Percentiles rank a stretch among this genome's conserved stretches.
phyloP scores from a whole-genome alignment of 805 yeast genomes.

The Barnettozyma sp. region DNA sequence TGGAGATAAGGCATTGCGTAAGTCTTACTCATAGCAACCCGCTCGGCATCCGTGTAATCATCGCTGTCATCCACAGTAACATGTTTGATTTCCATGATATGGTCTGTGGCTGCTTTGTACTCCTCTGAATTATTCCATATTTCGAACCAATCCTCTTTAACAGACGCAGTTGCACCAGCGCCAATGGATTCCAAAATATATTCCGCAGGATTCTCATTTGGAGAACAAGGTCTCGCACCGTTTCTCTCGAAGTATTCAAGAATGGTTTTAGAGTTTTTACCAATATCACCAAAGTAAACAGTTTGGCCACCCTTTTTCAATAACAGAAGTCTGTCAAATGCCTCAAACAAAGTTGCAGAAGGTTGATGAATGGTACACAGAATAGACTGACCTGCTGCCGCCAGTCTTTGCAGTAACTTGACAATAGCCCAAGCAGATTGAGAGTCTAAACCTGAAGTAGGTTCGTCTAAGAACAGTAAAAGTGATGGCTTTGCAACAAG shows the following conservation, averaged over 20 bases:
- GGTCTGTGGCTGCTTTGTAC: slow-evolving; percentile 24
- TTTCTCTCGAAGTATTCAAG: slow-evolving; percentile 41
- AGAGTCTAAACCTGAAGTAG: slow-evolving; percentile 61
- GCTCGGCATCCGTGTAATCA: slow-evolving; percentile 10
- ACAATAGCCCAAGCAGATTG: slow-evolving; percentile 60
- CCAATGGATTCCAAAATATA: slow-evolving; percentile 68
- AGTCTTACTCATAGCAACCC: slow-evolving; percentile 16
- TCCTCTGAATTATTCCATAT: slow-evolving; percentile 48
- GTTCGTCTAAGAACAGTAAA: slow-evolving; percentile 53
- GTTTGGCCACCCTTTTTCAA: slow-evolving; percentile 72
- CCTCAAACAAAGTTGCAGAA: slow-evolving; percentile 13
- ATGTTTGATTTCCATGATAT: slow-evolving; percentile 17
- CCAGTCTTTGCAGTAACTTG: slow-evolving; percentile 46
- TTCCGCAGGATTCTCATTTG: slow-evolving; percentile 66
- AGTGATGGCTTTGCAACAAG: slow-evolving; percentile 54
- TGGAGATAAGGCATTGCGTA: slow-evolving; percentile 36
- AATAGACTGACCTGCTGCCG: slow-evolving; percentile 52
- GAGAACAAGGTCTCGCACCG: slow-evolving; percentile 56
- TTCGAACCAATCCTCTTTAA: slow-evolving; percentile 51
- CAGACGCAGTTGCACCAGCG: slow-evolving; percentile 65
- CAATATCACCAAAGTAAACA: slow-evolving; percentile 67
- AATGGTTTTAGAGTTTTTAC: slow-evolving; percentile 43
- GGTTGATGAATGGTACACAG: slow-evolving; percentile 78
- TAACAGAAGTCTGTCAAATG: slow-evolving; percentile 12
- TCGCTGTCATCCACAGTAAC: slow-evolving; percentile 1